These are phyloP conservation scores for Amanita fuliginea DNA, from an alignment of 768 basidiomycete species.

Conservation along the genomic window DNA sequence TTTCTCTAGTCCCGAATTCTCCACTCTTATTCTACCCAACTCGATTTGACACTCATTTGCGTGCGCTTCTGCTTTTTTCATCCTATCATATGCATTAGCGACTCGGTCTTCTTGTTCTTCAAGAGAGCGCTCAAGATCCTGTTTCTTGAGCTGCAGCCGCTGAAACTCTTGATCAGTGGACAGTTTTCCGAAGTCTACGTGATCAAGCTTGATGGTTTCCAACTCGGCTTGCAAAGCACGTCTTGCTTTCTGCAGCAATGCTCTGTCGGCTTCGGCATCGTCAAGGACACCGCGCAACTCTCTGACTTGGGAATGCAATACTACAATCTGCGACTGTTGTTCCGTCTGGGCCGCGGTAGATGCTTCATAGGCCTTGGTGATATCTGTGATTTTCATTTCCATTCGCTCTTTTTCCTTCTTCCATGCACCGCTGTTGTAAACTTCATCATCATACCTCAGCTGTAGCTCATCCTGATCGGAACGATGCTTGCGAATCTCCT, in stretches of 20 bases:
- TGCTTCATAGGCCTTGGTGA: constrained; percentile 66
- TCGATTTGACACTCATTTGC: constrained; percentile 70
- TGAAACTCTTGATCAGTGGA: constrained; percentile 68
- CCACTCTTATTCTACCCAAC: constrained; percentile 63
- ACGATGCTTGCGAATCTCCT: constrained; percentile 69
- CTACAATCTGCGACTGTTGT: constrained; percentile 76
- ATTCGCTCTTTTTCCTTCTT: constrained; percentile 82
- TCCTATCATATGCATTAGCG: constrained; percentile 57
- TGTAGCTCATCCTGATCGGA: constrained; percentile 72
- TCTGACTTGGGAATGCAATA: constrained; percentile 77
- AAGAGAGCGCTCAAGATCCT: constrained; percentile 66
- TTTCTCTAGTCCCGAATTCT: constrained; percentile 73
- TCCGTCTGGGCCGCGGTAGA: constrained; percentile 64
- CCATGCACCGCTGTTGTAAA: constrained; percentile 71
- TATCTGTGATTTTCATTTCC: constrained; percentile 70
- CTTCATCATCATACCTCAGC: constrained; percentile 64
- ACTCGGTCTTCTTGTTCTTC: constrained; percentile 74
- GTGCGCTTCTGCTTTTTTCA: constrained; percentile 73
- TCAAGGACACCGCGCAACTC: constrained; percentile 74
- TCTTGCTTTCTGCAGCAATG: constrained; percentile 72
- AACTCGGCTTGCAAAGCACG: constrained; percentile 72
- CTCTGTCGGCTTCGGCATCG: constrained; percentile 76
- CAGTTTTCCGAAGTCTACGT: constrained; percentile 57
- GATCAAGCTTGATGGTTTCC: constrained; percentile 69
- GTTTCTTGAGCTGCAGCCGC: constrained; percentile 66